Conservation (phyloP, 345 rosid species). For the Aurinia saxatilis region DNA sequence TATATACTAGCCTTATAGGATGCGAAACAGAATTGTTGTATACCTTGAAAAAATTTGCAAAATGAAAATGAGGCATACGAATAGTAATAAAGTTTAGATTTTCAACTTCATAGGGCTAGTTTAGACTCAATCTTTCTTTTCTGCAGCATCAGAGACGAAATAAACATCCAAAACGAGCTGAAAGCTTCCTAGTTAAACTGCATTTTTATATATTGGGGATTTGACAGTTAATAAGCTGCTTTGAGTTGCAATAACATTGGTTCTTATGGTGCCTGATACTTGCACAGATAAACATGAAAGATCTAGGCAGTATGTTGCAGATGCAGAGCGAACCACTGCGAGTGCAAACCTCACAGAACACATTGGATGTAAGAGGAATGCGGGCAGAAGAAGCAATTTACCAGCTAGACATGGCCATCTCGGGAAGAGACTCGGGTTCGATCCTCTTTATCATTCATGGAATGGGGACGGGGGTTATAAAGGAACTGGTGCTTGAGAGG, state of each 20-base stretch:
- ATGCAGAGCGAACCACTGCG: slow-evolving; percentile 29
- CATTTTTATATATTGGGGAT: neutral
- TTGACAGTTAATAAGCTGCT: neutral
- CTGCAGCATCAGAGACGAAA: neutral
- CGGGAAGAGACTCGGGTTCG: slow-evolving; percentile 39
- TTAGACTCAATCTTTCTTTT: neutral
- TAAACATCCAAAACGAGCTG: neutral
- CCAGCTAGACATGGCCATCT: slow-evolving; percentile 59
- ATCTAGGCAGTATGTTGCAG: slow-evolving; percentile 30
- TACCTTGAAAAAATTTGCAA: neutral
- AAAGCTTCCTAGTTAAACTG: neutral
- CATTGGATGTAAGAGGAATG: slow-evolving; percentile 79
- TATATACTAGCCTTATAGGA: neutral
- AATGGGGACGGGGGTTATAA: slow-evolving; percentile 71
- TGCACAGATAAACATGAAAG: slow-evolving; percentile 27
- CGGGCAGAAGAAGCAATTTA: slow-evolving; percentile 66
- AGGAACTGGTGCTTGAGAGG: slow-evolving; percentile 55
- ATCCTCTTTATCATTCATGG: slow-evolving; percentile 74
- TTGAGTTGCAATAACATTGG: neutral
- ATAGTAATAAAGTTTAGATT: neutral
- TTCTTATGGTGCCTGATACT: neutral
- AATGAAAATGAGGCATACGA: neutral
- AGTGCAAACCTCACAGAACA: slow-evolving; percentile 68
- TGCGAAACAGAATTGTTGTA: neutral
- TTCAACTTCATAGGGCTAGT: no score